Conservation (phyloP, 2,329 filamentous ascomycete species). For the Trichoderma atroviride region DNA sequence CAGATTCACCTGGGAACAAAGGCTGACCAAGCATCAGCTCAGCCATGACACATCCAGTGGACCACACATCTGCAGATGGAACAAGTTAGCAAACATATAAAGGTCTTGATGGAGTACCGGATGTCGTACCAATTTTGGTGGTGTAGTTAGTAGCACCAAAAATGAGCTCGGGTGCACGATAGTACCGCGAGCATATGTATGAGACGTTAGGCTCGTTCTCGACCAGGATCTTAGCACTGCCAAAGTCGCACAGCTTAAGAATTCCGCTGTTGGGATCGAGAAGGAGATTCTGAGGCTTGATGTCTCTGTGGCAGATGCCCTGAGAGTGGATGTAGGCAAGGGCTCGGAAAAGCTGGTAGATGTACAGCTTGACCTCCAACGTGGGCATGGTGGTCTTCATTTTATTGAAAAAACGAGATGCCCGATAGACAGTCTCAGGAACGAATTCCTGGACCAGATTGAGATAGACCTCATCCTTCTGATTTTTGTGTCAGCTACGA, state of each 20-base stretch:
- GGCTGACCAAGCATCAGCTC: slow-evolving; percentile 98
- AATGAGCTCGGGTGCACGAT: slow-evolving; percentile 95
- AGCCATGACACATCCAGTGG: slow-evolving; percentile 98
- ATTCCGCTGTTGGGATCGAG: slow-evolving; percentile 89
- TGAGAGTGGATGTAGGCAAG: slow-evolving; percentile 99
- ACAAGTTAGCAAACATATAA: slow-evolving; percentile 52
- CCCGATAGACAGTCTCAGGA: slow-evolving; percentile 96
- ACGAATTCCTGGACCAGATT: slow-evolving; percentile 98
- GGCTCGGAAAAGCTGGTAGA: slow-evolving; percentile 98
- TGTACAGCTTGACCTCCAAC: slow-evolving; percentile 98
- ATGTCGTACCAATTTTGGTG: slow-evolving; percentile 90
- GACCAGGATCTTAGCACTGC: slow-evolving; percentile 96
- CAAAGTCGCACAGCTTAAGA: slow-evolving; percentile 97
- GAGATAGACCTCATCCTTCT: slow-evolving; percentile 97
- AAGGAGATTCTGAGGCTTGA: slow-evolving; percentile 97
- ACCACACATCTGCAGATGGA: slow-evolving; percentile 86
- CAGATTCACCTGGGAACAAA: slow-evolving; percentile 95
- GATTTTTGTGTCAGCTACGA: slow-evolving; percentile 21
- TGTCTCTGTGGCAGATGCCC: slow-evolving; percentile 98
- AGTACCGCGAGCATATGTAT: slow-evolving; percentile 99
- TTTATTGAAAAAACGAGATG: slow-evolving; percentile 99
- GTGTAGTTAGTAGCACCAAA: slow-evolving; percentile 99
- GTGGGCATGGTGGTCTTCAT: slow-evolving; percentile 99
- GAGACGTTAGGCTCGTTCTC: slow-evolving; percentile 99
- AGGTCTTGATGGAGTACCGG: neutral